Evolutionary conservation across 352 stramenopile genomes (phyloP), one percentile per base, ranked within the genome.

Genomic region (Pythium monospermum): DNA sequence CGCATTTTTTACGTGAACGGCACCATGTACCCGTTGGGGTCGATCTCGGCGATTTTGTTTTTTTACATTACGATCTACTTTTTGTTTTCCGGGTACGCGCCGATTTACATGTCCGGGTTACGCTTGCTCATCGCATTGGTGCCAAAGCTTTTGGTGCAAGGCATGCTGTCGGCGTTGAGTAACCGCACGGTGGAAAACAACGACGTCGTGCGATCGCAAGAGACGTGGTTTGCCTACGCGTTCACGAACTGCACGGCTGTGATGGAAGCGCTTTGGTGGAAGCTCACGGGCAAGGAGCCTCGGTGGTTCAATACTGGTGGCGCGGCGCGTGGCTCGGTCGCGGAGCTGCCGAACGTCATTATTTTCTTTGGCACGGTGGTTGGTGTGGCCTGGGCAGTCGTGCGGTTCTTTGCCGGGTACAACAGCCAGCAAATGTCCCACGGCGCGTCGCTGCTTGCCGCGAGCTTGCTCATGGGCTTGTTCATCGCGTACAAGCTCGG

Each of bases 51-150:
- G 12, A 69, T 92, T 21, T 57, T 92, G 55, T 92, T 88, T 57
- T 90, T 85, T 62, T 88, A 88, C 69, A 81, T 92, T 49, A 90
- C 81, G 46, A 64, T 90, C 55, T 92, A 92, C 71, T 92, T 90
- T 58, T 60, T 92, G 26, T 92, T 78, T 61, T 85, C 78, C 4
- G 81, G 81, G 36, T 83, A 87, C 55, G 76, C 81, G 27, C 81
- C 81, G 18, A 90, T 92, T 48, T 92, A 90, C 71, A 87, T 87
- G 76, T 64, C 70, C 49, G 73, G 69, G 15, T 55, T 73, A 19
- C 78, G 78, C 49, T 66, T 92, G 19, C 66, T 92, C 40, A 81
- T 87, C 46, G 81, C 78, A 19, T 46, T 92, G 44, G 78, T 92
- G 61, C 81, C 81, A 0, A 90, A 92, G 75, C 68, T 92, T 1